A percentile compares a stretch with the other conserved stretches of the same genome.
These are phyloP conservation scores for Kodamaea leandrae DNA, from an alignment of 805 yeast genomes.

Conservation along the genomic window DNA sequence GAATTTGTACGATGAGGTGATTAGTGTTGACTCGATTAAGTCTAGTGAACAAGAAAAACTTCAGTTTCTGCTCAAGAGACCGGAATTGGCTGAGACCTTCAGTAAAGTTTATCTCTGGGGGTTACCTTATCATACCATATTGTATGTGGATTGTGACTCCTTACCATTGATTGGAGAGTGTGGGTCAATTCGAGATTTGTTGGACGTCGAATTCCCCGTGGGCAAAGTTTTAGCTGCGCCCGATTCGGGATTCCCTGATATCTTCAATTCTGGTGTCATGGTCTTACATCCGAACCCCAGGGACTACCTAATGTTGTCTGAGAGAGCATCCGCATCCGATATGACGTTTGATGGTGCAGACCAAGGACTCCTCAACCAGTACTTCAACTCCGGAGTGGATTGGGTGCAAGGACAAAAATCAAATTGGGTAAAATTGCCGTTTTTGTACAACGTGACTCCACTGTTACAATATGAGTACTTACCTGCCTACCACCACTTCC, in stretches of 20 bases:
- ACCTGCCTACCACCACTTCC: conserved; percentile 64
- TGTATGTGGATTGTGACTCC: conserved; percentile 68
- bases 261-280: conserved; percentile 79
- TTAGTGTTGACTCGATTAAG: conserved; percentile 25
- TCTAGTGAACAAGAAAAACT: conserved; percentile 28
- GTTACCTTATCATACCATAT: conserved; percentile 43
- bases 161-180: conserved; percentile 33
- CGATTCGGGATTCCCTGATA: conserved; percentile 91
- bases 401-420: conserved; percentile 30
- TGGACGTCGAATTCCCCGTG: conserved; percentile 22
- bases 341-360: conserved; percentile 82
- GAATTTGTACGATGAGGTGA: conserved; percentile 28
- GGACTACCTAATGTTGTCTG: conserved; percentile 42
- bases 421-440: conserved; percentile 74
- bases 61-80: conserved; percentile 41
- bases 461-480: conserved; percentile 61
- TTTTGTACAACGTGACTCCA: conserved; percentile 78
- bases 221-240: conserved; percentile 55
- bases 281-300: conserved; percentile 50
- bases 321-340: conserved; percentile 17
- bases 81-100: conserved; percentile 51
- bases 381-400: conserved; percentile 48
- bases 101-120: conserved; percentile 61
- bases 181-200: conserved; percentile 27
- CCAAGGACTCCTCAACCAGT: conserved; percentile 84